Evolutionary conservation across 169 alveolate species (phyloP), one percentile per base, ranked within the genome.

Genomic region (Cryptosporidium sp.): DNA sequence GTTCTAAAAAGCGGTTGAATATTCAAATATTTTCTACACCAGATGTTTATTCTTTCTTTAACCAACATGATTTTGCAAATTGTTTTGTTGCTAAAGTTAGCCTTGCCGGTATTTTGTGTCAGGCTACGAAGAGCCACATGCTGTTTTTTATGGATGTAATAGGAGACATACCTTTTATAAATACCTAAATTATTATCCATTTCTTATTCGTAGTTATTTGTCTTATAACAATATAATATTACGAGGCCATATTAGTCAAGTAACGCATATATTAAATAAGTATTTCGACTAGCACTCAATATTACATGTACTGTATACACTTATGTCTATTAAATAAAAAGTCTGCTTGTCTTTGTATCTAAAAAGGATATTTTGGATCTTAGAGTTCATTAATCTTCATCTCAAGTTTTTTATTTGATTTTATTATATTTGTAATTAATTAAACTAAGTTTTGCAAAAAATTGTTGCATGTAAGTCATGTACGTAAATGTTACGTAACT

Each of bases 71-170:
- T 80, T 65, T 62, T 80, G 60, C 35, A 14, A 14, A 61, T 2
- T 33, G 21, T 8, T 42, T 56, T 53, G 23, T 69, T 69, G 62
- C 42, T 26, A 31, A 56, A 56, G 56, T 35, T 35, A 73, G 39
- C 12, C 14, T 37, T 53, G 52, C 52, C 56, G 26, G 35, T 53
- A 56, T 33, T 21, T 60, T 45, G 61, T 48, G 2, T 80, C 18
- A 16, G 51, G 56, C 68, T 80, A 26, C 42, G 60, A 45, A 23
- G 45, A 80, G 89, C 89, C 89, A 80, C 89, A 80, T 80, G 23
- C 51, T 62, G 39, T 37, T 23, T 42, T 39, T 80, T 60, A 65
- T 80, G 89, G 89, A 80, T 80, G 89, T 52, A 26, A 18, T 44
- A 39, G 31, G 75, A 65, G 70, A 60, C 89, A 62, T 39, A 61